phyloP scores from a whole-genome alignment of 2,329 filamentous ascomycete species.

The Talaromyces sp. region DNA sequence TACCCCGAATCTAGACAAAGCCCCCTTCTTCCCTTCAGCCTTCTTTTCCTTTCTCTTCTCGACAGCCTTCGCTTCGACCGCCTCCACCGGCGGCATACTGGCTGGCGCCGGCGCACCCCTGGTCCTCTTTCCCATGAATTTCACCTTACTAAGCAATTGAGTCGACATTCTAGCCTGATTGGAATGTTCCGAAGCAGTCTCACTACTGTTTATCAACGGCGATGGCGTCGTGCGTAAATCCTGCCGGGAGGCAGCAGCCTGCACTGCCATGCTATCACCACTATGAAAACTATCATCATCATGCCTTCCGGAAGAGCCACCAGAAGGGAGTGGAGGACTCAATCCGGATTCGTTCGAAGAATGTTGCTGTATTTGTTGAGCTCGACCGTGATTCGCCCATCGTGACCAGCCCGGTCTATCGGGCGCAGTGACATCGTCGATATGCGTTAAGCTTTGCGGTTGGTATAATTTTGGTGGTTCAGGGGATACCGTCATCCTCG shows the following conservation, averaged over 20 bases:
- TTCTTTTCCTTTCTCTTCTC: conserved; percentile 15
- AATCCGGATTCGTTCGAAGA: not conserved
- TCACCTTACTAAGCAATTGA: conserved; percentile 16
- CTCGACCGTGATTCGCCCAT: conserved; percentile 10
- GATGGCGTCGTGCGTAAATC: conserved; percentile 15
- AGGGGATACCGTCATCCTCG: not conserved
- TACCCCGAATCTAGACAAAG: conserved; percentile 13
- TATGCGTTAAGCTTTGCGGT: not conserved
- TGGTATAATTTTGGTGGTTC: not conserved
- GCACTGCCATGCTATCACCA: conserved; percentile 18
- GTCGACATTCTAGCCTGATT: conserved; percentile 15
- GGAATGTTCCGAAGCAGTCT: conserved; percentile 17
- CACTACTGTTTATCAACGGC: conserved; percentile 13
- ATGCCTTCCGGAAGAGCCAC: conserved; percentile 5
- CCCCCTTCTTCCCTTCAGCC: conserved; percentile 5
- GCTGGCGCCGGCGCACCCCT: not conserved
- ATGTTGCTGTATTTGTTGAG: not conserved
- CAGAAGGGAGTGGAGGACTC: not conserved
- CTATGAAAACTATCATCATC: conserved; percentile 18
- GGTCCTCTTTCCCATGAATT: conserved; percentile 12
- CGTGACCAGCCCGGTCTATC: not conserved
- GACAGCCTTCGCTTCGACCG: not conserved
- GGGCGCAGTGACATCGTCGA: not conserved
- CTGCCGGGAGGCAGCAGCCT: conserved; percentile 16
- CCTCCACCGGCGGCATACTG: not conserved